These are phyloP conservation scores for Pneumocystis carinii DNA, from an alignment of 1,139 yeast genomes.

Conservation along the genomic window DNA sequence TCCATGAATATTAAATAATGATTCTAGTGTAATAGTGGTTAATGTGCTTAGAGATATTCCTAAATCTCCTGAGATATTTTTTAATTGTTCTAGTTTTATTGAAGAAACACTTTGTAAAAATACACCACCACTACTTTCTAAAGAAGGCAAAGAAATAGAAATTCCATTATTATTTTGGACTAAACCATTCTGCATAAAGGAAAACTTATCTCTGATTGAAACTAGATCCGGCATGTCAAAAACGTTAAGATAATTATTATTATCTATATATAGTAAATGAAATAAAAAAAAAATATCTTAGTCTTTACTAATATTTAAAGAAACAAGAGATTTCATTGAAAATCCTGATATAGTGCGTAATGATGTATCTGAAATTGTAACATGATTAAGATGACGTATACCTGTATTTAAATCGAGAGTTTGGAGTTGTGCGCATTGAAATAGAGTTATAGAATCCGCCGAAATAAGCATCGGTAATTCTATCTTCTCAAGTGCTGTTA, in stretches of 20 bases:
- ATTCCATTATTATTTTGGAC: constrained; percentile 53
- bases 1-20: constrained; percentile 40
- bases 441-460: not conserved
- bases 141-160: constrained; percentile 54
- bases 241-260: not conserved
- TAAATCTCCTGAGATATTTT: constrained; percentile 61
- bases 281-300: not conserved
- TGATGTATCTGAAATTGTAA: not conserved
- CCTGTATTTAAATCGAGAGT: not conserved
- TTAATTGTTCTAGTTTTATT: constrained; percentile 52
- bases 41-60: constrained; percentile 53
- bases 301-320: not conserved
- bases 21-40: constrained; percentile 33
- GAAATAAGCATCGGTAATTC: not conserved
- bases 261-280: not conserved
- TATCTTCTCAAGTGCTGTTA: not conserved
- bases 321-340: not conserved
- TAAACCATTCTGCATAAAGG: not conserved
- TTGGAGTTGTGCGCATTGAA: not conserved
- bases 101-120: constrained; percentile 67
- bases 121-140: constrained; percentile 72
- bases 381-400: not conserved
- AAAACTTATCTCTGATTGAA: not conserved
- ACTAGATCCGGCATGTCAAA: not conserved
- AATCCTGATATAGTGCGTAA: not conserved